A percentile compares a stretch with the other conserved stretches of the same genome.
Evolutionary conservation across 2,329 filamentous ascomycete species (phyloP).

Genomic region (Xylariaceae sp.): DNA sequence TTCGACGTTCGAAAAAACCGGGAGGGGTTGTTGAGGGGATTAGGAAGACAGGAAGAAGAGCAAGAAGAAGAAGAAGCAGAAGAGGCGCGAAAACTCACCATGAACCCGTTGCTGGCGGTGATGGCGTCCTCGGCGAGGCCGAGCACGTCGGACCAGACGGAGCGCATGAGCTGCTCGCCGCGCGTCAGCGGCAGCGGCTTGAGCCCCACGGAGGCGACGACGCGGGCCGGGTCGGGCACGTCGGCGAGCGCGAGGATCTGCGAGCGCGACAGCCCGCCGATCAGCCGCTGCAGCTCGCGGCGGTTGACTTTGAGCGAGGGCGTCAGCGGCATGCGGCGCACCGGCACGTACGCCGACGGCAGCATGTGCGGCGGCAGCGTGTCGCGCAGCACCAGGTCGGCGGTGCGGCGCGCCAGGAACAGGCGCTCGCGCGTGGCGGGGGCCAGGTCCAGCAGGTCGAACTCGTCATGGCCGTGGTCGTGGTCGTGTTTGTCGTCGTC

Average conservation of each 20-base stretch:
- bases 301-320: conserved; percentile 44
- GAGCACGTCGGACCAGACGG: conserved; percentile 40
- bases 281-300: conserved; percentile 37
- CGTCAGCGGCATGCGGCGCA: conserved; percentile 40
- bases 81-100: no score
- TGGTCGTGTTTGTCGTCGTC: no score
- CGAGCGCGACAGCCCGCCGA: conserved; percentile 32
- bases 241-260: conserved; percentile 35
- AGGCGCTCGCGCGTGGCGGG: conserved; percentile 34
- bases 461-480: conserved; percentile 29
- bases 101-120: conserved; percentile 35
- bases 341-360: conserved; percentile 41
- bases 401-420: conserved; percentile 35
- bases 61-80: no score
- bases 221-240: conserved; percentile 29
- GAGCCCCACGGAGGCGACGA: conserved; percentile 27
- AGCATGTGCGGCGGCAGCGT: conserved; percentile 33
- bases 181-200: conserved; percentile 41
- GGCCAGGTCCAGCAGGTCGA: conserved; percentile 31
- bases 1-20: no score
- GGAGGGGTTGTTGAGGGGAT: no score
- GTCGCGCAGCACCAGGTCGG: conserved; percentile 33
- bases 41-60: no score
- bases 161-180: conserved; percentile 39
- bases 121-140: conserved; percentile 32